Evolutionary conservation across 495 filamentous ascomycete genomes (phyloP).

Genomic region (Aspergillus sclerotiicarbonarius): DNA sequence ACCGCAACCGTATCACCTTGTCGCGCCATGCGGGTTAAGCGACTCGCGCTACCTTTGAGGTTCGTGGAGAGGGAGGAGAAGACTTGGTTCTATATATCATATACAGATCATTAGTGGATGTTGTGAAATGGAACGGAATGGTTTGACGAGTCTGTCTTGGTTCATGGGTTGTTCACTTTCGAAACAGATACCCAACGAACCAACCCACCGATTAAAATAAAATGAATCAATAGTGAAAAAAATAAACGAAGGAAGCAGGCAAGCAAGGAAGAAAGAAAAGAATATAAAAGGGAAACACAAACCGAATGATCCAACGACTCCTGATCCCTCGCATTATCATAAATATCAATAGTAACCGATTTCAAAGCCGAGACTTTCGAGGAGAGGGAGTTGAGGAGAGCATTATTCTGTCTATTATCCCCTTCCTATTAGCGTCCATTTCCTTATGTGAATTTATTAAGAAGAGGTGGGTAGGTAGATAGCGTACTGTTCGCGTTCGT

Average conservation of each 20-base stretch:
- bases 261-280: slow-evolving; percentile 1
- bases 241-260: neutral
- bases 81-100: slow-evolving; percentile 50
- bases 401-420: slow-evolving; percentile 77
- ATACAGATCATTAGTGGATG: too few relatives aligned
- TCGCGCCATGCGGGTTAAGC: slow-evolving; percentile 90
- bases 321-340: slow-evolving; percentile 87
- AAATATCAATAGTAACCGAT: slow-evolving; percentile 97
- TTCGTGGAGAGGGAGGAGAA: slow-evolving; percentile 57
- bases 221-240: neutral
- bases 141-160: too few relatives aligned
- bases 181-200: too few relatives aligned
- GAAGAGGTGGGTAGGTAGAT: slow-evolving; percentile 10
- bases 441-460: neutral
- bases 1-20: slow-evolving; percentile 88
- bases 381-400: slow-evolving; percentile 86
- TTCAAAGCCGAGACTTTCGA: slow-evolving; percentile 88
- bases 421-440: too few relatives aligned
- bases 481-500: slow-evolving; percentile 79
- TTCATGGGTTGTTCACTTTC: too few relatives aligned
- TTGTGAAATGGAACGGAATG: neutral
- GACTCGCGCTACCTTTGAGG: slow-evolving; percentile 79
- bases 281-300: slow-evolving; percentile 27
- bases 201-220: neutral
- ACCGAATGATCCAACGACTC: slow-evolving; percentile 83